Base-by-base conservation (phyloP, 2,329 filamentous ascomycete genomes). In the Sphaerulina vaccinii region DNA sequence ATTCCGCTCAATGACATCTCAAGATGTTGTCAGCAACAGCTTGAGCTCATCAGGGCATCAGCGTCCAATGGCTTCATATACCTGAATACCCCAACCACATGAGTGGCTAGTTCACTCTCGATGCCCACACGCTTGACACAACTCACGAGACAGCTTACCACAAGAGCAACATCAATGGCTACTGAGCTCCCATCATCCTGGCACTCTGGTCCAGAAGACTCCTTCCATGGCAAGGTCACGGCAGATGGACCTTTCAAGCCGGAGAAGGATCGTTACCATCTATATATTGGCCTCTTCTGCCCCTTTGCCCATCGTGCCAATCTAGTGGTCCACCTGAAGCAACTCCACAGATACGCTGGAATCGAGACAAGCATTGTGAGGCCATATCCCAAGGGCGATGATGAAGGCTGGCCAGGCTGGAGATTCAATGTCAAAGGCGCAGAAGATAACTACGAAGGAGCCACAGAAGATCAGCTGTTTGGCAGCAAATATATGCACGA, bases 381-480 rank as follows among this genome's bases (percentile, higher is more conserved):
- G 58, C 79, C 84, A 0, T 87, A 86, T 55, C 84, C 84, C 0
- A 87, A 87, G 63, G 83, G 82, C 44, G 77, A 84, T 58, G 74
- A 78, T 15, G 76, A 78, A 6, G 83, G 83, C 27, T 85, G 81
- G 79, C 80, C 80, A 0, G 83, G 81, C 11, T 84, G 81, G 81
- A 72, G 74, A 23, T 86, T 87, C 59, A 68, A 68, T 36, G 57
- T 64, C n/a, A 68, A 68, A 65, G 77, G 49, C 13, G 44, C 45
- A 3, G 66, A 66, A 1, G 71, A 72, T 0, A 64, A 79, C 44
- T 61, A 78, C 76, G 15, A 78, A 74, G 13, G 62, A 18, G 78
- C 84, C 5, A 85, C 82, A 0, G 73, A 78, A 2, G 84, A 87
- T 62, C 74, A 77, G 23, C 71, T 86, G 3, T 86, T 81, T 57